Percentiles rank a stretch among this genome's conserved stretches.
phyloP scores from a whole-genome alignment of 83 land plant species.

The Picea engelmannii region DNA sequence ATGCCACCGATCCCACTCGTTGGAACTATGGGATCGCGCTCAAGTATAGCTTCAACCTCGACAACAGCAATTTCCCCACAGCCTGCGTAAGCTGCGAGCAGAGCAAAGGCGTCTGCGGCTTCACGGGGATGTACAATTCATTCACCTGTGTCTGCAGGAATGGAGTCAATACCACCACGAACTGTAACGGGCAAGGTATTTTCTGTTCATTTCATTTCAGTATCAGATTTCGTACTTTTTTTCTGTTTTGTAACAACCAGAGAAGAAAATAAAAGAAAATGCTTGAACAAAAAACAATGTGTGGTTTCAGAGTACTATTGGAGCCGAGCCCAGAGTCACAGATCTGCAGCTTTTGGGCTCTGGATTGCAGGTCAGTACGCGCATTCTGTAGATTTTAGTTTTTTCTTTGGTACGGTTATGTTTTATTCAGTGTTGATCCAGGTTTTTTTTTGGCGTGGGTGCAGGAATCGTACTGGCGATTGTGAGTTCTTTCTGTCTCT shows the following conservation, averaged over 20 bases:
- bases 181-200: slow-evolving; percentile 19
- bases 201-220: not conserved
- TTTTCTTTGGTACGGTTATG: not conserved
- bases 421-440: no score
- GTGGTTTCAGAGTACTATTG: not conserved
- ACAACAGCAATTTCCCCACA: slow-evolving; percentile 19
- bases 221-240: no score
- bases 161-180: slow-evolving; percentile 25
- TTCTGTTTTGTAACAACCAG: no score
- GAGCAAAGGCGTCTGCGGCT: slow-evolving; percentile 47
- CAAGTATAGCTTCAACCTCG: slow-evolving; percentile 19
- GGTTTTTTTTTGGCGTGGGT: no score
- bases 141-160: slow-evolving; percentile 33
- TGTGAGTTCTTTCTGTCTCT: no score
- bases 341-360: not conserved
- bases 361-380: not conserved
- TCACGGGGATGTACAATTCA: slow-evolving; percentile 15
- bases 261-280: not conserved
- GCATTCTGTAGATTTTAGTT: not conserved
- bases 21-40: slow-evolving; percentile 45
- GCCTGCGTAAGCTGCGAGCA: slow-evolving; percentile 35
- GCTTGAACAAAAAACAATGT: no score
- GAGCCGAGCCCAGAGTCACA: not conserved
- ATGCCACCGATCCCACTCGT: slow-evolving; percentile 22
- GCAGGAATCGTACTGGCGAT: no score